These are phyloP conservation scores for Ganoderma leucocontextum DNA, from an alignment of 1,284 basidiomycete species.

Conservation along the genomic window DNA sequence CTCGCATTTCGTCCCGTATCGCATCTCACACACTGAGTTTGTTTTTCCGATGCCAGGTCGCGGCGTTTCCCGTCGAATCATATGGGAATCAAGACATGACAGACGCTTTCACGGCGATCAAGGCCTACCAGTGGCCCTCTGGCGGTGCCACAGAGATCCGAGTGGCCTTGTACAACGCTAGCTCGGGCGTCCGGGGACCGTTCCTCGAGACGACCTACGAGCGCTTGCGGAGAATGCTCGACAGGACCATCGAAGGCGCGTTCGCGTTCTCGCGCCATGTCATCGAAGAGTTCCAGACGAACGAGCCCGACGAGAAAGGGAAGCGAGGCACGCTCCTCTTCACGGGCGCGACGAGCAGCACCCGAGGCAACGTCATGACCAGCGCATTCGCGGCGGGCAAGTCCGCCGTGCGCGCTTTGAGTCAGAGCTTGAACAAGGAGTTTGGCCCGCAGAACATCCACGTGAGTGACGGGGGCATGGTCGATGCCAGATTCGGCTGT, in stretches of 20 bases:
- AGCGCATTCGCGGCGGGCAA: constrained; percentile 77
- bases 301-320: constrained; percentile 56
- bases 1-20: neutral
- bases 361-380: constrained; percentile 70
- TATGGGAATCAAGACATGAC: constrained; percentile 65
- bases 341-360: constrained; percentile 78
- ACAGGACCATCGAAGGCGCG: constrained; percentile 66
- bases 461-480: constrained; percentile 46
- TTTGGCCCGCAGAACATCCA: constrained; percentile 84
- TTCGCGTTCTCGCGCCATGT: constrained; percentile 76
- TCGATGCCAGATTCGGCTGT: neutral
- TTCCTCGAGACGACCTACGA: constrained; percentile 74
- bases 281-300: constrained; percentile 69
- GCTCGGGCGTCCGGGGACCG: constrained; percentile 64
- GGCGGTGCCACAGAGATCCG: constrained; percentile 56
- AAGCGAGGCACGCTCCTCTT: constrained; percentile 75
- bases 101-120: constrained; percentile 62
- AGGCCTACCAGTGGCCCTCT: constrained; percentile 53
- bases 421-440: constrained; percentile 82
- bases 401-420: constrained; percentile 69
- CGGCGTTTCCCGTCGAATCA: constrained; percentile 62
- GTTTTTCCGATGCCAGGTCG: constrained; percentile 53
- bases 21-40: neutral
- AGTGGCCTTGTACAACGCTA: constrained; percentile 75
- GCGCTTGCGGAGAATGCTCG: constrained; percentile 57